Conservation (phyloP, 257 asterid species). For the Thymus quinquecostatus region DNA sequence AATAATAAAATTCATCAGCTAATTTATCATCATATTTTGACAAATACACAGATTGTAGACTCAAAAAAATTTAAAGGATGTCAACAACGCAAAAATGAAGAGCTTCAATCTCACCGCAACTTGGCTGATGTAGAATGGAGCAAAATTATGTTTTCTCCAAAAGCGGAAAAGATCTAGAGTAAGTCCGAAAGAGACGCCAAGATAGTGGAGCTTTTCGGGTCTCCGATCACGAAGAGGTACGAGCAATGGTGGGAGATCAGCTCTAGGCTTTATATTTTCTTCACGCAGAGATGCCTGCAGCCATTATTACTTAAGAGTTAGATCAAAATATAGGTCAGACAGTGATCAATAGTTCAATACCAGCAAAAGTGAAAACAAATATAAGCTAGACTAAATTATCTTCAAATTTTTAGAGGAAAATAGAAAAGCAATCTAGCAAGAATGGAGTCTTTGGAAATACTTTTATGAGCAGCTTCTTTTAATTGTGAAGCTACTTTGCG, state of each 20-base stretch:
- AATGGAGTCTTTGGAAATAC: not conserved
- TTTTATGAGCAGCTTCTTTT: not conserved
- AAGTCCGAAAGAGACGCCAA: constrained; percentile 95
- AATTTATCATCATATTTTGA: constrained; percentile 16
- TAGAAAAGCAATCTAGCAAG: not conserved
- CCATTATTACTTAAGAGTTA: constrained; percentile 14
- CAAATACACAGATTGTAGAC: not conserved
- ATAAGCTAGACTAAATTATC: not conserved
- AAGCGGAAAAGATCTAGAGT: constrained; percentile 87
- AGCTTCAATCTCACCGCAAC: constrained; percentile 57
- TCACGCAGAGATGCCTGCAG: constrained; percentile 80
- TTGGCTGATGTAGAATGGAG: constrained; percentile 81
- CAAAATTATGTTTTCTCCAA: constrained; percentile 92
- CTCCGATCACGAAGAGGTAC: constrained; percentile 79
- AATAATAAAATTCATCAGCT: constrained; percentile 27
- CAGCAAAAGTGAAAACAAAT: not conserved
- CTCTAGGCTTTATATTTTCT: constrained; percentile 79
- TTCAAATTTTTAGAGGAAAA: not conserved
- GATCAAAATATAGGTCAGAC: constrained; percentile 3
- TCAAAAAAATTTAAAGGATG: constrained; percentile 8
- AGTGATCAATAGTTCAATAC: constrained; percentile 10
- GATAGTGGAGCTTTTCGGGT: constrained; percentile 90
- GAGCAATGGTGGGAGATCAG: constrained; percentile 86
- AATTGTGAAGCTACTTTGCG: not conserved
- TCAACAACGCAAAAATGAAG: constrained; percentile 2